A percentile compares a stretch with the other conserved stretches of the same genome.
Evolutionary conservation across 2,329 filamentous ascomycete genomes (phyloP).

Genomic region (Purpureocillium takamizusanense): DNA sequence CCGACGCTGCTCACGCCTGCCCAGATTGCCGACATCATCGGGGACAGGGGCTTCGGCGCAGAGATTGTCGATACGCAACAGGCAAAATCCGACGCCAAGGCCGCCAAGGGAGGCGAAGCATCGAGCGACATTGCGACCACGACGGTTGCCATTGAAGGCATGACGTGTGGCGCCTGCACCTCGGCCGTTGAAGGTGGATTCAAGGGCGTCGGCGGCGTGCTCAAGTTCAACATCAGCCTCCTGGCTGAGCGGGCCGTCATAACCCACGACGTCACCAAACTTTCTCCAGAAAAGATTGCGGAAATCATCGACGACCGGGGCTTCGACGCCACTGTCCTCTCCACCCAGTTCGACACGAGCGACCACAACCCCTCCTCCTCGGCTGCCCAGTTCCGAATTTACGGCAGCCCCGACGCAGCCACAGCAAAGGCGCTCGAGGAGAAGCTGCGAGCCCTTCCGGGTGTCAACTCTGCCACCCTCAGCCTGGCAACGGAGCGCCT

Average conservation of each 20-base stretch:
- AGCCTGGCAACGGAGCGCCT: slow-evolving; percentile 67
- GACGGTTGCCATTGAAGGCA: slow-evolving; percentile 84
- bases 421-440: slow-evolving; percentile 66
- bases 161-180: slow-evolving; percentile 97
- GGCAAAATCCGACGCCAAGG: slow-evolving; percentile 17
- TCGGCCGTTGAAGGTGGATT: slow-evolving; percentile 84
- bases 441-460: slow-evolving; percentile 53
- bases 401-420: slow-evolving; percentile 63
- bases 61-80: slow-evolving; percentile 64
- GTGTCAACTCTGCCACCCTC: slow-evolving; percentile 66
- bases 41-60: slow-evolving; percentile 72
- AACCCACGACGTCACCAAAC: slow-evolving; percentile 65
- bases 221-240: slow-evolving; percentile 91
- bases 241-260: slow-evolving; percentile 87
- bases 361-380: slow-evolving; percentile 47
- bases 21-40: slow-evolving; percentile 49
- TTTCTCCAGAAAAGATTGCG: slow-evolving; percentile 65
- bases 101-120: slow-evolving; percentile 18
- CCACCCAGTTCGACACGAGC: slow-evolving; percentile 54
- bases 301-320: slow-evolving; percentile 84
- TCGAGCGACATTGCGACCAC: slow-evolving; percentile 52
- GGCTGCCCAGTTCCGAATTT: slow-evolving; percentile 73
- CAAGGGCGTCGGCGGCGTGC: slow-evolving; percentile 62
- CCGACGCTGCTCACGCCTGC: slow-evolving; percentile 40
- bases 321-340: slow-evolving; percentile 78